These are phyloP conservation scores for Cynara cardunculus DNA, from an alignment of 129 eudicot species.

Conservation along the genomic window DNA sequence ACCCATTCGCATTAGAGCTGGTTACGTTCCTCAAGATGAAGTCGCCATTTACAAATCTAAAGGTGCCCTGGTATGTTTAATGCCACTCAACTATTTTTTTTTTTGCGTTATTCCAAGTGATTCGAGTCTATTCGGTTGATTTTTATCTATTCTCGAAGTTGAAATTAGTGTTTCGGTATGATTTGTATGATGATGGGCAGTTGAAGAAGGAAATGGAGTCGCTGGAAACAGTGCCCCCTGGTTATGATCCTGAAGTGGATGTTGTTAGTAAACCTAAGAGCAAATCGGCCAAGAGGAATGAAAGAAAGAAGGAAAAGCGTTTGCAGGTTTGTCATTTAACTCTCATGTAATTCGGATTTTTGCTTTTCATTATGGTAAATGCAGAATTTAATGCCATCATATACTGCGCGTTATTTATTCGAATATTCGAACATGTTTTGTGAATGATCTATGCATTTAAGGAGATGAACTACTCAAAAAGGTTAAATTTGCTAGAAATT, in stretches of 20 bases:
- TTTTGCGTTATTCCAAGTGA: background rate
- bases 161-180: slow-evolving; percentile 16
- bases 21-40: slow-evolving; percentile 93
- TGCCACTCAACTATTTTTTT: background rate
- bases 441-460: background rate
- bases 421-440: background rate
- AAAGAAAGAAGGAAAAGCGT: slow-evolving; percentile 92
- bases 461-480: background rate
- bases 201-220: slow-evolving; percentile 81
- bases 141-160: background rate
- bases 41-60: slow-evolving; percentile 87
- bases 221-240: slow-evolving; percentile 67
- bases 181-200: slow-evolving; percentile 34
- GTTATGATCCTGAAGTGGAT: slow-evolving; percentile 61
- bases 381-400: background rate
- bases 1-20: slow-evolving; percentile 78
- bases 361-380: background rate
- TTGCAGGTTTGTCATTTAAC: slow-evolving; percentile 48
- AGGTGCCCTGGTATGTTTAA: slow-evolving; percentile 51
- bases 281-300: slow-evolving; percentile 89
- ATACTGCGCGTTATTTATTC: background rate
- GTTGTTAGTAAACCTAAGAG: slow-evolving; percentile 64
- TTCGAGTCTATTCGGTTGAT: background rate
- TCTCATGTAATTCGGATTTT: background rate
- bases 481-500: background rate